Conservation (phyloP, 2,329 filamentous ascomycete species). For the Tolypocladium nubicola region DNA sequence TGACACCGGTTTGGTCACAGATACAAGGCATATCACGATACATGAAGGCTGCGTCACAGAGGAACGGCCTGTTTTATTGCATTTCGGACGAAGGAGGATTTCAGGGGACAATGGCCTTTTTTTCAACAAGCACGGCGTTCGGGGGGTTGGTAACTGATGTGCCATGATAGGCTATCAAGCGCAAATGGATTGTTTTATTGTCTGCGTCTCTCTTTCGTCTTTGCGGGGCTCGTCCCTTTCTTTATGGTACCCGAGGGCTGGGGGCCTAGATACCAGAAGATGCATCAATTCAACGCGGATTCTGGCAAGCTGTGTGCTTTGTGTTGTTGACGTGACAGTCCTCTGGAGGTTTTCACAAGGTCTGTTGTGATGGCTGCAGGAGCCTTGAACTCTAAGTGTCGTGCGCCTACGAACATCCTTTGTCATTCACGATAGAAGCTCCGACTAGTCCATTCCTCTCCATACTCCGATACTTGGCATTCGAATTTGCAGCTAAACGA, state of each 20-base stretch:
- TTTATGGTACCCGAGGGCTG: neutral
- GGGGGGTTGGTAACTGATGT: conserved; percentile 7
- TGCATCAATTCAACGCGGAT: neutral
- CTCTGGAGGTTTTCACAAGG: neutral
- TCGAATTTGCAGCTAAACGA: neutral
- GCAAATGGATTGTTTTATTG: neutral
- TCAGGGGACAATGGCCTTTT: conserved; percentile 1
- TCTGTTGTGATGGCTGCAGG: neutral
- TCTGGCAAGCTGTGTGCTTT: neutral
- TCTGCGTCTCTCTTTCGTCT: neutral
- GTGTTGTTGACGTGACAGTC: neutral
- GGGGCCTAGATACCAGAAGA: neutral
- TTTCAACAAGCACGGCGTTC: conserved; percentile 21
- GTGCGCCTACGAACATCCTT: too few relatives aligned
- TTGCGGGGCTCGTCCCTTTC: neutral
- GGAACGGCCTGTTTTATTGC: neutral
- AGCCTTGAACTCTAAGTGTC: neutral
- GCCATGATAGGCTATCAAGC: neutral
- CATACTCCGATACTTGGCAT: neutral
- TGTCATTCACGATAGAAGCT: too few relatives aligned
- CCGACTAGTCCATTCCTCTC: neutral
- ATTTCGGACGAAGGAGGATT: conserved; percentile 4
- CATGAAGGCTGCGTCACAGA: conserved; percentile 7
- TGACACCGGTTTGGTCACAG: conserved; percentile 12
- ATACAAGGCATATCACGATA: conserved; percentile 20